Conservation (phyloP, 768 basidiomycete species). For the Chalciporus chontae region DNA sequence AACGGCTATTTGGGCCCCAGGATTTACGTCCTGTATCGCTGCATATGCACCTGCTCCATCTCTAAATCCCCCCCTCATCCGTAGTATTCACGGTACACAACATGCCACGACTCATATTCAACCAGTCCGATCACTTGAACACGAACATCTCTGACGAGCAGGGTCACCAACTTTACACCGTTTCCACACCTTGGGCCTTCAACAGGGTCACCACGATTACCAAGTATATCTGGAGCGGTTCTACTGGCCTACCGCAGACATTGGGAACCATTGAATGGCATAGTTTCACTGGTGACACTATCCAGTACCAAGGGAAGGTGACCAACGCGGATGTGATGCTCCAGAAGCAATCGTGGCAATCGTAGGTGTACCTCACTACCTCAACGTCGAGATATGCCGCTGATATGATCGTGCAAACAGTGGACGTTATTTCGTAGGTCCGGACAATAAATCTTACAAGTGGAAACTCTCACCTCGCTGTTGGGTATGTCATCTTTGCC, state of each 20-base stretch:
- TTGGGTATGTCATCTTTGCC: neutral
- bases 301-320: neutral
- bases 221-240: neutral
- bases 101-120: neutral
- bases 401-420: constrained; percentile 3
- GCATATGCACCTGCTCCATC: neutral
- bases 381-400: neutral
- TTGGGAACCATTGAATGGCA: constrained; percentile 10
- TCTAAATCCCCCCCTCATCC: neutral
- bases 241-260: neutral
- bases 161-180: constrained; percentile 6
- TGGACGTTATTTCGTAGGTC: constrained; percentile 24
- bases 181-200: constrained; percentile 3
- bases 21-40: neutral
- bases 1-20: neutral
- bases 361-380: neutral
- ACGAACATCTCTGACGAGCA: neutral
- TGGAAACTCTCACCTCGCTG: constrained; percentile 18
- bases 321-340: neutral
- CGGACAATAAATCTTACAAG: constrained; percentile 23
- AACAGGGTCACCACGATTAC: constrained; percentile 3
- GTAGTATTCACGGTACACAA: neutral
- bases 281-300: neutral
- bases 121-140: neutral
- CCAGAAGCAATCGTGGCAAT: neutral